phyloP scores from a whole-genome alignment of 139 green algal genomes.

The Auxenochlorella pyrenoidosa region DNA sequence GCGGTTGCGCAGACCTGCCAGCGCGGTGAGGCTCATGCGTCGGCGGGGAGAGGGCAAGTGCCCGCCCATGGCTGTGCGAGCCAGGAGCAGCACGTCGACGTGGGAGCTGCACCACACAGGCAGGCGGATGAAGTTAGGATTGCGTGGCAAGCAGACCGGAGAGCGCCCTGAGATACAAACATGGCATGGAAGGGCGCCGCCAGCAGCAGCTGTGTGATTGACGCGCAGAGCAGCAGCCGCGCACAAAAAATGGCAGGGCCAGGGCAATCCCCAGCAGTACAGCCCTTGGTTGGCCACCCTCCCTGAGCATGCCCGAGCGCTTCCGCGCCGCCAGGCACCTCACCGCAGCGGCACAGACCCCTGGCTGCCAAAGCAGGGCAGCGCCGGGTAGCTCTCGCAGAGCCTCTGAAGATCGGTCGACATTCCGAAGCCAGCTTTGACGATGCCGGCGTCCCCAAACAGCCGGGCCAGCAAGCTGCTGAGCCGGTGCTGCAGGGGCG shows the following conservation, averaged over 20 bases:
- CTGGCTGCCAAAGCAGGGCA: constrained; percentile 44
- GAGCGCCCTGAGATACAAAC: too few relatives aligned
- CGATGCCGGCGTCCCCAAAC: constrained; percentile 28
- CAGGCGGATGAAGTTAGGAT: too few relatives aligned
- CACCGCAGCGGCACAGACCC: constrained; percentile 9
- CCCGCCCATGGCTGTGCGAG: not conserved
- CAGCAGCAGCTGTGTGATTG: too few relatives aligned
- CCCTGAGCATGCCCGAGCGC: too few relatives aligned
- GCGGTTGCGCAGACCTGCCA: constrained; percentile 1
- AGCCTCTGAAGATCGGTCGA: constrained; percentile 37
- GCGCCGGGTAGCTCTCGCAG: constrained; percentile 44
- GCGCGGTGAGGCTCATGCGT: constrained; percentile 27
- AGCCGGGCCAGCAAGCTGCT: constrained; percentile 24
- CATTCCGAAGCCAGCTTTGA: constrained; percentile 51
- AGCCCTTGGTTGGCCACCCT: too few relatives aligned
- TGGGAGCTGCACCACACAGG: constrained; percentile 3
- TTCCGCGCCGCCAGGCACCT: too few relatives aligned
- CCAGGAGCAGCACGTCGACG: constrained; percentile 46
- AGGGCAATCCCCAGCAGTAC: too few relatives aligned
- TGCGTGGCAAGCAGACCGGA: too few relatives aligned
- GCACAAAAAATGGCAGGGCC: too few relatives aligned
- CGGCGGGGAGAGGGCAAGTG: constrained; percentile 17
- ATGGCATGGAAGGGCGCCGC: too few relatives aligned
- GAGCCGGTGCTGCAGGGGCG: constrained; percentile 19
- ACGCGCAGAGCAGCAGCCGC: too few relatives aligned